These are phyloP conservation scores for Bipolaris zeicola DNA, from an alignment of 2,329 filamentous ascomycete species.

Conservation along the genomic window DNA sequence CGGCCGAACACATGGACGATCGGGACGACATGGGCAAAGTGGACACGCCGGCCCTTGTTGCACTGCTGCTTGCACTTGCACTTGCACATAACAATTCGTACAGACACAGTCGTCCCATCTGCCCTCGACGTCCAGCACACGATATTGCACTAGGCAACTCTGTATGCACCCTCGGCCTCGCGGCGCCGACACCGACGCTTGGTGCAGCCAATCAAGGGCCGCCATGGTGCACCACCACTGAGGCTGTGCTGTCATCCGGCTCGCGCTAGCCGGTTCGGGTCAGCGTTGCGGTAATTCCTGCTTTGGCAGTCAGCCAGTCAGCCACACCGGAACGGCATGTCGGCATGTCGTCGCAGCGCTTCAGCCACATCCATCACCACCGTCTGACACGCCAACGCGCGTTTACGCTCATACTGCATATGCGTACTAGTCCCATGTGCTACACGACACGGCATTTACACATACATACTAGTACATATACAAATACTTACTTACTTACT, in stretches of 20 bases:
- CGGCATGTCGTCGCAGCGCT: background rate
- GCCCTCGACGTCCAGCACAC: background rate
- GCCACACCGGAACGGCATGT: slow-evolving; percentile 4
- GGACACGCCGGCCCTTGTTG: background rate
- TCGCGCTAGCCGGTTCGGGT: background rate
- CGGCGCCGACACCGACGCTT: slow-evolving; percentile 17
- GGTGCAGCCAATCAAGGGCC: slow-evolving; percentile 17
- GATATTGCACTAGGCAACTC: slow-evolving; percentile 14
- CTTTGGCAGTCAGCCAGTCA: background rate
- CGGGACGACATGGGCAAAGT: too few relatives aligned
- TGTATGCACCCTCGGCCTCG: slow-evolving; percentile 16
- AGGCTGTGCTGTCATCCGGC: slow-evolving; percentile 22
- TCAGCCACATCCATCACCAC: background rate
- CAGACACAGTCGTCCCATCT: background rate
- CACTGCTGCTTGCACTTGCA: background rate
- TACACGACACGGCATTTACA: background rate
- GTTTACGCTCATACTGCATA: background rate
- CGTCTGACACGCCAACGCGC: background rate
- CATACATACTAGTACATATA: background rate
- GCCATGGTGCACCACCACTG: slow-evolving; percentile 16
- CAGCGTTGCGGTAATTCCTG: slow-evolving; percentile 1
- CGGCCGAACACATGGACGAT: too few relatives aligned
- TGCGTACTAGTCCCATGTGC: background rate
- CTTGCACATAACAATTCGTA: too few relatives aligned
- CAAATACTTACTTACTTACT: background rate